A percentile compares a stretch with the other conserved stretches of the same genome.
phyloP scores from a whole-genome alignment of 2,329 filamentous ascomycete species.

The Neoascochyta sp. region DNA sequence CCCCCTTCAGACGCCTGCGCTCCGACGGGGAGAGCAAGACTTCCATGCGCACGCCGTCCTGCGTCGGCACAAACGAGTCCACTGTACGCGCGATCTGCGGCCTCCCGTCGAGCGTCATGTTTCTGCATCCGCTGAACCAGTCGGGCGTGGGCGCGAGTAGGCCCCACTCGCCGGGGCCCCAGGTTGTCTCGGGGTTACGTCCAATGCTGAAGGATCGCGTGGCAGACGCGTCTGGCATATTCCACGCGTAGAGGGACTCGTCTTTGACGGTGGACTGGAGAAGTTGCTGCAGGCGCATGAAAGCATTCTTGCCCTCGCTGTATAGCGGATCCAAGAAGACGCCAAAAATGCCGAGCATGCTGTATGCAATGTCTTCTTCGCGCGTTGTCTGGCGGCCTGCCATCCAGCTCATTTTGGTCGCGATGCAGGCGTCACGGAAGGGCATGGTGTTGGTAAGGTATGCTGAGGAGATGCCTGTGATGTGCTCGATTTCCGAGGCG shows the following conservation, averaged over 20 bases:
- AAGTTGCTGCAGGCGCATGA: constrained; percentile 13
- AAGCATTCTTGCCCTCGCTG: constrained; percentile 13
- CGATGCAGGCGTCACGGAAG: constrained; percentile 2
- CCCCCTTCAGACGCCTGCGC: too few species aligned
- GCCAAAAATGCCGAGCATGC: constrained; percentile 17
- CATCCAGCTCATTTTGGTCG: constrained; percentile 13
- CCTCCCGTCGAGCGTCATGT: too few species aligned
- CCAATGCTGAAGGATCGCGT: constrained; percentile 1
- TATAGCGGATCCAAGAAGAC: constrained; percentile 8
- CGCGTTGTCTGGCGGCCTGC: constrained; percentile 11
- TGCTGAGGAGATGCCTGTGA: constrained; percentile 4
- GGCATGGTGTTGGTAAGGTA: constrained; percentile 1
- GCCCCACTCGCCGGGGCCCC: constrained; percentile 2
- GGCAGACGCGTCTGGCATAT: constrained; percentile 1
- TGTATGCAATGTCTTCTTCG: constrained; percentile 16
- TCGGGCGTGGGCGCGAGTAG: constrained; percentile 5
- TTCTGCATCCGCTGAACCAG: constrained; percentile 2
- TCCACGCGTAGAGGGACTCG: constrained; percentile 9
- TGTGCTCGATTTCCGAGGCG: constrained; percentile 1
- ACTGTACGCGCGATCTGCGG: too few species aligned
- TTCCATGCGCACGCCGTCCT: too few species aligned
- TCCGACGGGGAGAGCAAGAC: too few species aligned
- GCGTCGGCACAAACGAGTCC: too few species aligned
- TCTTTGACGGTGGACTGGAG: constrained; percentile 10
- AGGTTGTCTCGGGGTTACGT: not conserved